A percentile compares a stretch with the other conserved stretches of the same genome.
Conservation (phyloP, 345 rosid genomes). For the Eucalyptus albens region DNA sequence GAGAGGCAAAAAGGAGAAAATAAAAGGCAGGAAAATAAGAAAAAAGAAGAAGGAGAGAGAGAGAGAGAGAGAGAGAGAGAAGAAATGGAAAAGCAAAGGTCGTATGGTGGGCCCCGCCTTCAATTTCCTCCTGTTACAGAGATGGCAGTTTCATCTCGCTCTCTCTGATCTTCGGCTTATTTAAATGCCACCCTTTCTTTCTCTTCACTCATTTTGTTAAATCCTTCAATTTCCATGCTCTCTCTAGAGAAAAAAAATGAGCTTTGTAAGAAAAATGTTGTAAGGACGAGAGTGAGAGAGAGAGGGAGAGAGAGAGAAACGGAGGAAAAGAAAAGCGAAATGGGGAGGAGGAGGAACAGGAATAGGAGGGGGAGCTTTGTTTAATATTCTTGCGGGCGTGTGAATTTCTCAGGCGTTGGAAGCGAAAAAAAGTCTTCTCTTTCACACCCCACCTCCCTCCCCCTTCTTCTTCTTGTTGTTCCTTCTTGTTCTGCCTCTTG, state of each 20-base stretch:
- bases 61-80: not conserved
- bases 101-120: not conserved
- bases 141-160: not conserved
- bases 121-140: not conserved
- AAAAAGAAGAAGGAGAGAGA: not conserved
- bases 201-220: not conserved
- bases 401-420: slow-evolving; percentile 25
- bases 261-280: not conserved
- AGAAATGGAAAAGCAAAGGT: not conserved
- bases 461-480: slow-evolving; percentile 1
- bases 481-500: not conserved
- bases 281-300: not conserved
- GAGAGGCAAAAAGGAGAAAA: not conserved
- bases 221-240: not conserved
- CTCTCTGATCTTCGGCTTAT: not conserved
- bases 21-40: not conserved
- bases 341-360: not conserved
- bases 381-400: slow-evolving; percentile 14
- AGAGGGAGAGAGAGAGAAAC: not conserved
- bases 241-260: not conserved
- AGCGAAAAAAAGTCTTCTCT: slow-evolving; percentile 59
- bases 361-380: not conserved
- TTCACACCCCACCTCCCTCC: slow-evolving; percentile 52
- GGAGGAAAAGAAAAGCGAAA: not conserved
- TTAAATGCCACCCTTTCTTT: not conserved